Evolutionary conservation across 73 alveolate species (phyloP).

Genomic region (Breviolum minutum): DNA sequence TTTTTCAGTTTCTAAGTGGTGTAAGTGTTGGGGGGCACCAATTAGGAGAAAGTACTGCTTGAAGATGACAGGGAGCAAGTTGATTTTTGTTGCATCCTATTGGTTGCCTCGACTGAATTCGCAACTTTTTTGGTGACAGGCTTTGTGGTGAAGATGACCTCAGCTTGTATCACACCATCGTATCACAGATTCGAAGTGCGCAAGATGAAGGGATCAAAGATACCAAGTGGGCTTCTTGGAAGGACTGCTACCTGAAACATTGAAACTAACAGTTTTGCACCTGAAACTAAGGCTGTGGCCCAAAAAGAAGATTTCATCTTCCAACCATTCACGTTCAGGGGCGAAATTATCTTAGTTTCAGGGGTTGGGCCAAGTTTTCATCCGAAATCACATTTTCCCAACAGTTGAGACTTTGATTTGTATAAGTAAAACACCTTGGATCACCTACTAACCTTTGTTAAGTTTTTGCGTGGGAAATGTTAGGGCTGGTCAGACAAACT

Average conservation of each 20-base stretch:
- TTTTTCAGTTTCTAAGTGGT: no score
- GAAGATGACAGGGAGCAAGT: not conserved
- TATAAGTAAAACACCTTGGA: no score
- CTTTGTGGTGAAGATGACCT: conserved; percentile 79
- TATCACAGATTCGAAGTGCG: conserved; percentile 37
- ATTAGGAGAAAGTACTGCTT: not conserved
- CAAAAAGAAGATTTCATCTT: no score
- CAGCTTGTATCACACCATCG: conserved; percentile 43
- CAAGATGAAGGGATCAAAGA: conserved; percentile 79
- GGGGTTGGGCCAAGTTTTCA: not conserved
- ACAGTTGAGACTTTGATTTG: no score
- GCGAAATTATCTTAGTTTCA: not conserved
- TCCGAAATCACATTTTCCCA: no score
- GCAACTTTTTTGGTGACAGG: not conserved
- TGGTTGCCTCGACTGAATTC: not conserved
- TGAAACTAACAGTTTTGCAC: not conserved
- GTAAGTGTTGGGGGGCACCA: not conserved
- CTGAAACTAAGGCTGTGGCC: no score
- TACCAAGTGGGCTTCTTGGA: conserved; percentile 60
- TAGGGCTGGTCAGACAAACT: no score
- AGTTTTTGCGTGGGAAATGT: no score
- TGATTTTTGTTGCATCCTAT: no score
- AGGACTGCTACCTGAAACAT: not conserved
- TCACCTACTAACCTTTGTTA: no score
- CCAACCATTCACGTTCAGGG: not conserved